Conservation (phyloP, 805 yeast genomes). For the Scheffersomyces coipomensis region DNA sequence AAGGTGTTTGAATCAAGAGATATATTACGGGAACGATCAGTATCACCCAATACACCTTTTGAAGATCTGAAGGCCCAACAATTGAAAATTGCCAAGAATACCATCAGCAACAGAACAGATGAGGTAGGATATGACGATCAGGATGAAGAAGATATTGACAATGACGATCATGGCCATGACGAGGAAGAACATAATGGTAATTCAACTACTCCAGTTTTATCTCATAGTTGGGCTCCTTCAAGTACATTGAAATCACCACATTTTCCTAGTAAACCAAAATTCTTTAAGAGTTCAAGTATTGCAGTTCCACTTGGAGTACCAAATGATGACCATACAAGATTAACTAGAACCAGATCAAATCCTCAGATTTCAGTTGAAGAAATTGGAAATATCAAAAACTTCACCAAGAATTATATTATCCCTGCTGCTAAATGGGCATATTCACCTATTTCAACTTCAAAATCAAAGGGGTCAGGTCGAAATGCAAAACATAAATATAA, state of each 20-base stretch:
- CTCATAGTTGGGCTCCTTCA: background rate
- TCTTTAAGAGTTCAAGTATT: slow-evolving; percentile 1
- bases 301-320: slow-evolving; percentile 2
- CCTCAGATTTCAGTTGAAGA: slow-evolving; percentile 3
- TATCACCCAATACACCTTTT: background rate
- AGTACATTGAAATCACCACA: background rate
- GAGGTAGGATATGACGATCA: too few relatives aligned
- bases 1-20: background rate
- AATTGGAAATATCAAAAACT: slow-evolving; percentile 14
- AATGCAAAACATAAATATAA: slow-evolving; percentile 13
- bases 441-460: slow-evolving; percentile 15
- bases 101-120: too few relatives aligned
- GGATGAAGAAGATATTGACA: too few relatives aligned
- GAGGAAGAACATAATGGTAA: background rate
- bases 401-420: slow-evolving; percentile 19
- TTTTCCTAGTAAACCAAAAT: background rate
- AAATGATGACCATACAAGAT: slow-evolving; percentile 1
- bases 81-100: too few relatives aligned
- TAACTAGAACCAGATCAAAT: slow-evolving; percentile 7
- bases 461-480: slow-evolving; percentile 1
- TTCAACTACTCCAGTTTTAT: background rate
- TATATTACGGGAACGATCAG: background rate
- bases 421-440: slow-evolving; percentile 34
- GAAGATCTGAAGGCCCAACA: background rate
- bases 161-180: background rate